Evolutionary conservation across 2,329 filamentous ascomycete genomes (phyloP), one percentile per base, ranked within the genome.

Genomic region (Aspergillus luchuensis): DNA sequence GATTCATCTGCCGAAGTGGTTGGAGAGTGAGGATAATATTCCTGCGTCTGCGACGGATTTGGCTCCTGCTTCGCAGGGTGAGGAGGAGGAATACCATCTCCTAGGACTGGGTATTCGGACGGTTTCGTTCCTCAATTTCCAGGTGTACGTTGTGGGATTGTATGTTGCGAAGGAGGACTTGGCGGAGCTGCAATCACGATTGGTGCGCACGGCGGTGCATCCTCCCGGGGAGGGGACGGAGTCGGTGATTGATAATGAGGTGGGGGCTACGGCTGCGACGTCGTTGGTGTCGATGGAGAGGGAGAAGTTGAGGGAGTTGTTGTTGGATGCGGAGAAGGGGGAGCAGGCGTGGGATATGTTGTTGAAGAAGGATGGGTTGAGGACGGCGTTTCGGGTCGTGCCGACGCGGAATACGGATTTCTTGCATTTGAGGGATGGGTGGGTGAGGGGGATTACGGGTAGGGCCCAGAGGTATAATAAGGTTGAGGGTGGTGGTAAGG

Each of bases 321-420:
- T 98, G 1, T 82, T 92, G 19, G 90, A 96, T 71, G 83, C 89
- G 0, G 80, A 81, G 30, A 81, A 85, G 66, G 88, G 91, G 64
- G 89, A 91, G 66, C 82, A 86, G 66, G 85, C 91, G 36, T 97
- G 93, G 92, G 83, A 87, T 47, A 79, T 84, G 13, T 81, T 97
- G 2, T 78, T 98, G 25, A 81, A 82, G 60, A 81, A 88, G 0
- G 82, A 86, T 3, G 84, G 87, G 0, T 86, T 94, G n/a, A 83
- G 92, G 57, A 94, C 88, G 25, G 85, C 89, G 0, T 88, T 96
- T 78, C 86, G 94, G 49, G 89, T 99, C 64, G 88, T 94, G 2
- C 95, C 95, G 0, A 92, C 92, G n/a, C 85, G 92, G 39, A 92
- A 96, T 76, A 99, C 95, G 17, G 93, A 98, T 76, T 98, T 97